A percentile compares a stretch with the other conserved stretches of the same genome.
These are phyloP conservation scores for Penstemon newberryi DNA, from an alignment of 257 asterid species.

Conservation along the genomic window DNA sequence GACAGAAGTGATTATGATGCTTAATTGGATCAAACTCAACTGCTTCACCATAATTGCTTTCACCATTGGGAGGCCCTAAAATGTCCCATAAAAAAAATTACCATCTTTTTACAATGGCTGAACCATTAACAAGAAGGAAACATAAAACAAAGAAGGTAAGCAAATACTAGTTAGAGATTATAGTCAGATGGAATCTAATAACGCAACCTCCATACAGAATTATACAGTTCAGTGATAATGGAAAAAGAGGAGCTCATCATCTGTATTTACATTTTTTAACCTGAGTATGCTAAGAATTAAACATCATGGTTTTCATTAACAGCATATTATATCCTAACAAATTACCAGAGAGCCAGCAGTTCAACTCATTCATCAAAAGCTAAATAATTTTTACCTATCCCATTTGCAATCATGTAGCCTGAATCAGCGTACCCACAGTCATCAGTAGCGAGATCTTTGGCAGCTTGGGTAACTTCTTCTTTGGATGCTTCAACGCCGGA, in stretches of 20 bases:
- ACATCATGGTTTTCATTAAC: too few relatives aligned
- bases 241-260: slow-evolving; percentile 5
- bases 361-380: slow-evolving; percentile 21
- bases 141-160: not conserved
- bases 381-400: slow-evolving; percentile 49
- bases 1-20: slow-evolving; percentile 89
- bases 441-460: slow-evolving; percentile 62
- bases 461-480: slow-evolving; percentile 89
- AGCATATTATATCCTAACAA: not conserved
- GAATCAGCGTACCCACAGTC: slow-evolving; percentile 84
- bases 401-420: slow-evolving; percentile 64
- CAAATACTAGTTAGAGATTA: not conserved
- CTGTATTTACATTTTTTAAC: not conserved
- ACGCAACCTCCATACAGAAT: slow-evolving; percentile 8
- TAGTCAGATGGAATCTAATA: slow-evolving; percentile 7
- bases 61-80: slow-evolving; percentile 86
- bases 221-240: not conserved
- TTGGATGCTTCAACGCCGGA: slow-evolving; percentile 86
- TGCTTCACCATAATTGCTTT: slow-evolving; percentile 82
- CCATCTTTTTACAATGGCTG: slow-evolving; percentile 6
- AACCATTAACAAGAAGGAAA: slow-evolving; percentile 21
- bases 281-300: slow-evolving; percentile 5
- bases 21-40: slow-evolving; percentile 93
- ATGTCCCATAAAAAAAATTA: slow-evolving; percentile 28
- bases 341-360: slow-evolving; percentile 14